phyloP scores from a whole-genome alignment of 108 stramenopile species.

The Cyclotella sp. region DNA sequence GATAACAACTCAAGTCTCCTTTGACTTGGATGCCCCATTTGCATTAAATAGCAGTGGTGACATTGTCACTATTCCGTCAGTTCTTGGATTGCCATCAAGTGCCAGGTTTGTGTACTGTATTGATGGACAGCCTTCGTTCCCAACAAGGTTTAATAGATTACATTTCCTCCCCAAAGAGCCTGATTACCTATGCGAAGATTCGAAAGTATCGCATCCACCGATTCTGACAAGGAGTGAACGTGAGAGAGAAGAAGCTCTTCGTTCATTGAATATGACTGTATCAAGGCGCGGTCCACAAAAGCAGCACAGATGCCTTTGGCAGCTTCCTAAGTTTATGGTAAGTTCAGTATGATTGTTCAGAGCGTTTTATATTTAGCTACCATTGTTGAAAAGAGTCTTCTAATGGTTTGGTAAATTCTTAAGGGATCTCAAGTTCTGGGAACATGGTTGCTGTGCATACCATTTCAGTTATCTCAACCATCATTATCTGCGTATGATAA shows the following conservation, averaged over 20 bases:
- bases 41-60: constrained; percentile 72
- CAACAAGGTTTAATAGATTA: constrained; percentile 61
- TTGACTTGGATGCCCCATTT: constrained; percentile 34
- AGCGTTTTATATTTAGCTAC: background rate
- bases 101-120: constrained; percentile 71
- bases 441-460: constrained; percentile 82
- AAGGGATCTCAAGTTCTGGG: constrained; percentile 85
- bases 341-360: background rate
- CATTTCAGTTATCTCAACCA: constrained; percentile 68
- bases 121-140: constrained; percentile 88
- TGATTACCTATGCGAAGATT: constrained; percentile 65
- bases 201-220: constrained; percentile 58
- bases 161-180: constrained; percentile 80
- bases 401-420: background rate
- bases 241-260: constrained; percentile 77
- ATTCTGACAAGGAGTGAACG: constrained; percentile 76
- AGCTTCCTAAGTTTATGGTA: constrained; percentile 86
- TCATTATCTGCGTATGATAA: constrained; percentile 63
- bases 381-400: background rate
- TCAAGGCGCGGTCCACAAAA: constrained; percentile 73
- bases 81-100: constrained; percentile 50
- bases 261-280: constrained; percentile 65
- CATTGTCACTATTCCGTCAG: constrained; percentile 72
- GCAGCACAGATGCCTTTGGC: constrained; percentile 84
- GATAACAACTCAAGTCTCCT: constrained; percentile 41